Conservation (phyloP, 768 basidiomycete genomes). For the Pleurotus platypus region DNA sequence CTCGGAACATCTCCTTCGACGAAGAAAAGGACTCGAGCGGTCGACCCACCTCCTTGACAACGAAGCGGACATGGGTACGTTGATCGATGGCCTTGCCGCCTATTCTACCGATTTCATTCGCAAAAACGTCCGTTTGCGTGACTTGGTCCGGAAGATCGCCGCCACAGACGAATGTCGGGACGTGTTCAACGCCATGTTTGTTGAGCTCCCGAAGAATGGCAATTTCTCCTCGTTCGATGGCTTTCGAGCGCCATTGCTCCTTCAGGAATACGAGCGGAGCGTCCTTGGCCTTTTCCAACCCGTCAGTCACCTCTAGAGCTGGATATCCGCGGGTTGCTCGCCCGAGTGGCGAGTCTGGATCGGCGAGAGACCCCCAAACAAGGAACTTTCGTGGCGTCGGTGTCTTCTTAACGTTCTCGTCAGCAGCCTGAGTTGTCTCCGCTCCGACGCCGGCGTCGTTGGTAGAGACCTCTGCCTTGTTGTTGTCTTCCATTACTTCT, state of each 20-base stretch:
- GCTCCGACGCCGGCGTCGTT: no score
- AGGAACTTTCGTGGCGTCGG: not conserved
- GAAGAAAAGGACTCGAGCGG: not conserved
- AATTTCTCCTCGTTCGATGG: not conserved
- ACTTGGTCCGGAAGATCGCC: constrained; percentile 10
- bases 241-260: constrained; percentile 10
- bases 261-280: constrained; percentile 20
- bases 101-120: no score
- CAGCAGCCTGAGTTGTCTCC: no score
- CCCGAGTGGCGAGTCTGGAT: constrained; percentile 12
- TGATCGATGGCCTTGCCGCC: not conserved
- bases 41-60: not conserved
- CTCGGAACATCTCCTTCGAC: not conserved
- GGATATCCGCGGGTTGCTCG: constrained; percentile 16
- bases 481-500: no score
- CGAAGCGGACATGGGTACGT: not conserved
- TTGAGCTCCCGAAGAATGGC: not conserved
- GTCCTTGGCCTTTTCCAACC: not conserved
- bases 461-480: no score
- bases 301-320: constrained; percentile 11
- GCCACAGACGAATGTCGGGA: constrained; percentile 2
- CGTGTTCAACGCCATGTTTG: not conserved
- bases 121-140: not conserved
- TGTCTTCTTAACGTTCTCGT: no score
- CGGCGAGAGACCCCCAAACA: not conserved